A percentile compares a stretch with the other conserved stretches of the same genome.
Evolutionary conservation across 1,139 yeast species (phyloP).

Genomic region (Maudiozyma humilis): DNA sequence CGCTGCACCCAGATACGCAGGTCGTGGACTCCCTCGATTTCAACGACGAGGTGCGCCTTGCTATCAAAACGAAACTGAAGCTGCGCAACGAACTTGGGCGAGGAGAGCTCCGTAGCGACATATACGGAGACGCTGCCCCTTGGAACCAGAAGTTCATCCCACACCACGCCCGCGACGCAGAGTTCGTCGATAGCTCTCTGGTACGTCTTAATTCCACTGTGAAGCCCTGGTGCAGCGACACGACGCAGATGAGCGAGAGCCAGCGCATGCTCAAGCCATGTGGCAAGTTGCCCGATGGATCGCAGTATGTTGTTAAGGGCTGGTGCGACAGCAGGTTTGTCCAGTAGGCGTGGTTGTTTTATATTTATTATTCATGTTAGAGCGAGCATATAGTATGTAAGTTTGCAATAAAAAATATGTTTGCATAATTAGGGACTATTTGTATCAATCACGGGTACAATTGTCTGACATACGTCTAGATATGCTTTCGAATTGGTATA

Average conservation of each 20-base stretch:
- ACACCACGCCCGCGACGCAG: neutral
- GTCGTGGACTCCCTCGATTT: conserved; percentile 7
- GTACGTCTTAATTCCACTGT: conserved; percentile 25
- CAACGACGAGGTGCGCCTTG: conserved; percentile 23
- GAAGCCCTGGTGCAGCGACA: conserved; percentile 21
- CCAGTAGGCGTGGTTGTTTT: neutral
- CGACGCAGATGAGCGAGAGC: conserved; percentile 7
- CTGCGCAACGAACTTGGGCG: conserved; percentile 27
- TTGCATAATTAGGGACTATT: too few species aligned
- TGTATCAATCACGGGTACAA: too few species aligned
- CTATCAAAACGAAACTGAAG: conserved; percentile 27
- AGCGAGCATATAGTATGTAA: neutral
- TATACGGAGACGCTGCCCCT: conserved; percentile 23
- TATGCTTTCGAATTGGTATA: too few species aligned
- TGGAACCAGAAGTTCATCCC: conserved; percentile 22
- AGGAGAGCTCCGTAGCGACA: conserved; percentile 19
- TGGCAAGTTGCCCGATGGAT: conserved; percentile 20
- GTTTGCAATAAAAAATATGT: too few species aligned
- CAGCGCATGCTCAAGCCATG: conserved; percentile 26
- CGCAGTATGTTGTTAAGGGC: conserved; percentile 31
- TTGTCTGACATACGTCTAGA: too few species aligned
- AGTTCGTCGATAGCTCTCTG: conserved; percentile 14
- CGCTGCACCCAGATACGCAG: conserved; percentile 18
- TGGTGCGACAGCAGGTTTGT: conserved; percentile 29
- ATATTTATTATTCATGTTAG: neutral